Evolutionary conservation across 805 yeast species (phyloP), one percentile per base, ranked within the genome.

Genomic region (Metschnikowia orientalis): DNA sequence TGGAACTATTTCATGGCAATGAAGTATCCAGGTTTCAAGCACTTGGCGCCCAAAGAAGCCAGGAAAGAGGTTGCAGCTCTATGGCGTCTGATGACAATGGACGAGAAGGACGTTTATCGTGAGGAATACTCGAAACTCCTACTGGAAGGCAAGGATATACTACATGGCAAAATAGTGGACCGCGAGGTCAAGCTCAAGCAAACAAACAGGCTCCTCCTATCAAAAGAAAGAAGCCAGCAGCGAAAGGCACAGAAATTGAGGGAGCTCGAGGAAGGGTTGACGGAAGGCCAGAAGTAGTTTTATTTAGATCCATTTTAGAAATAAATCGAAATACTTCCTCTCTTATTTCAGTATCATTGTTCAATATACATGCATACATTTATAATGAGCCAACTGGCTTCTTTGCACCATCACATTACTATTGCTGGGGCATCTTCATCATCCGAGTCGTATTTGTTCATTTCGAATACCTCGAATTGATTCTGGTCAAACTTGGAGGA

Each of bases 1-100:
- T 61, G 66, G 64, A 61, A 62, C 47, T 61, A 58, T 35, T 61
- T 40, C 40, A 37, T 49, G 39, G 37, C 51, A 18, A 16, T 45
- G 18, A 44, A 30, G 21, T 50, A 47, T 28, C 39, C 47, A 9
- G 25, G 41, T 18, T 42, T 34, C 28, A 45, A 35, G 28, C 48
- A 38, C 12, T 18, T 42, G 15, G 34, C 44, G 32, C 30, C 33
- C 13, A 38, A 37, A 12, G 48, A 45, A 13, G 47, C 51, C 3
- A 35, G 45, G 8, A 29, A 34, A 22, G 19, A 26, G 11, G 42
- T 48, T 14, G 50, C 47, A 10, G 20, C 22, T 9, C 14, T 21
- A 7, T 62, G 69, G 69, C 49, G 51, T 9, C 32, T 21, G 12
- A 31, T 61, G 49, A 37, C 46, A 6, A 32, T 38, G 23, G 56